Conservation (phyloP, 2,329 filamentous ascomycete genomes). For the Berkeleyomyces rouxiae region DNA sequence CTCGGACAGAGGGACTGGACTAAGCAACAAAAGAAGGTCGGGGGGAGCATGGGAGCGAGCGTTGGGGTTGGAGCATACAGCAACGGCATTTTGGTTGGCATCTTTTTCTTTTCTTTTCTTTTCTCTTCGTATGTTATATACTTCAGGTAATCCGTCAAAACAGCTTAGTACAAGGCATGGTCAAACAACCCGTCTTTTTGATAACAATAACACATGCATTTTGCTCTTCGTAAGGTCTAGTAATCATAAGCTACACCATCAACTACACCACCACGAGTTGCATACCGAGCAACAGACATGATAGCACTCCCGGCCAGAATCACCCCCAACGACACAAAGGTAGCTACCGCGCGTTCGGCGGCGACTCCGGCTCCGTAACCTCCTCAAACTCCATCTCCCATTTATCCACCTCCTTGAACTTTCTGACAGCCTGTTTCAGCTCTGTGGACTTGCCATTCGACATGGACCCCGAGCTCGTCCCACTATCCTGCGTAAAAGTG, state of each 20-base stretch:
- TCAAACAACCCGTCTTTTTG: background rate
- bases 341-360: slow-evolving; percentile 30
- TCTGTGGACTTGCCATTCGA: slow-evolving; percentile 29
- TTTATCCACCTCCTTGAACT: slow-evolving; percentile 53
- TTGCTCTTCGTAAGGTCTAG: background rate
- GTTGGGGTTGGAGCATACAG: background rate
- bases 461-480: slow-evolving; percentile 19
- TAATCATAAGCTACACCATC: background rate
- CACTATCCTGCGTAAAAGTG: slow-evolving; percentile 21
- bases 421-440: slow-evolving; percentile 40
- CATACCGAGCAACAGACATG: background rate
- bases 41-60: background rate
- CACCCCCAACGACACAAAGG: background rate
- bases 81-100: background rate
- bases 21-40: background rate
- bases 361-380: slow-evolving; percentile 34
- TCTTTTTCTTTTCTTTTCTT: background rate
- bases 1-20: no score
- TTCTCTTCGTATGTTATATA: background rate
- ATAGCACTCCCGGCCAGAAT: background rate
- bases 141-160: background rate
- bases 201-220: background rate
- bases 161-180: background rate
- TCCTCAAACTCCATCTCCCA: slow-evolving; percentile 55
- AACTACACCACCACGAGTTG: background rate